Percentiles rank a stretch among this genome's conserved stretches.
Conservation (phyloP, 1,139 yeast genomes). For the Geotrichum klebahnii region DNA sequence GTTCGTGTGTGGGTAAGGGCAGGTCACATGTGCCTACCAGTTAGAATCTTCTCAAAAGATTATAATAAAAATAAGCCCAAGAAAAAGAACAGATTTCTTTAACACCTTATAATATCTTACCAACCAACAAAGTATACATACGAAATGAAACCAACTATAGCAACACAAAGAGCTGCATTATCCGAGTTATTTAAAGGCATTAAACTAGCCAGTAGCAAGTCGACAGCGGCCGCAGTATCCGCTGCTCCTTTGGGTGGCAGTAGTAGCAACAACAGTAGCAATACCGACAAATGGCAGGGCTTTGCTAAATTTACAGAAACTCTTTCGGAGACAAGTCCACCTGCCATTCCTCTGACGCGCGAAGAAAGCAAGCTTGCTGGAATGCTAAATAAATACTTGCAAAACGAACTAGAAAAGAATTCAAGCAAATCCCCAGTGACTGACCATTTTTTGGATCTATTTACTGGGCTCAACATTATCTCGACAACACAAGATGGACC, state of each 20-base stretch:
- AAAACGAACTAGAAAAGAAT: constrained; percentile 23
- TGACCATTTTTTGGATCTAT: constrained; percentile 32
- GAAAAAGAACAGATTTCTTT: neutral
- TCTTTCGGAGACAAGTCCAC: constrained; percentile 20
- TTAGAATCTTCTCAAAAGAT: no score
- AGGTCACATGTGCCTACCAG: no score
- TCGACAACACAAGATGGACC: constrained; percentile 12
- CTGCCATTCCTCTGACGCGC: constrained; percentile 27
- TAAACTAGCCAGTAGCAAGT: constrained; percentile 7
- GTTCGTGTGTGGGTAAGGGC: no score
- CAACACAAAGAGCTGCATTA: constrained; percentile 11
- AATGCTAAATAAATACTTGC: constrained; percentile 25
- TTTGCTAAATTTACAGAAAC: constrained; percentile 26
- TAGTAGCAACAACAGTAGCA: neutral
- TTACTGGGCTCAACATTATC: constrained; percentile 30
- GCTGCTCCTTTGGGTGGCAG: neutral
- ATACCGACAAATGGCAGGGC: constrained; percentile 18
- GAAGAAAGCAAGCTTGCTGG: constrained; percentile 28
- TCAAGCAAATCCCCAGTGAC: constrained; percentile 26
- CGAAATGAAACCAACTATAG: constrained; percentile 10
- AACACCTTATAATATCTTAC: neutral
- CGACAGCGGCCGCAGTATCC: constrained; percentile 1
- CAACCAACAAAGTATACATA: neutral
- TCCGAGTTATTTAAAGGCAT: constrained; percentile 18
- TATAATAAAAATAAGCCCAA: no score